Evolutionary conservation across 2,329 filamentous ascomycete genomes (phyloP), one percentile per base, ranked within the genome.

Genomic region (Scedosporium dehoogii): DNA sequence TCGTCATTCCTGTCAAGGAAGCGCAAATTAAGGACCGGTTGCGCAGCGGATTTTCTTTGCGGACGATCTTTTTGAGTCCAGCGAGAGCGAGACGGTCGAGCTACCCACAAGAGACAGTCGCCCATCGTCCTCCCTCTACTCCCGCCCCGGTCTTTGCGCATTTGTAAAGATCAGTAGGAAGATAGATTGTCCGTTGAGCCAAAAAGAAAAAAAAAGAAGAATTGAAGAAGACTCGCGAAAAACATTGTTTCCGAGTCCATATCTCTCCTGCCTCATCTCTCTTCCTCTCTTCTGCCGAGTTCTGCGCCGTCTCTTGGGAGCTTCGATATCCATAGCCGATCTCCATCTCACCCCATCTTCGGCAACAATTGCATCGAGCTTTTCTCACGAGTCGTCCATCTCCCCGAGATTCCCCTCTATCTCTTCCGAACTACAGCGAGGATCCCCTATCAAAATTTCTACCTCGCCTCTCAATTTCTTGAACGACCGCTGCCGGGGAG

Each of bases 401-500:
- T 25, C 4, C 23, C 48, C 4, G 21, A 53, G 21, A 48, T n/a
- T n/a, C 2, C 44, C 44, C 16, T 48, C 44, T 21, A 48, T 21
- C 44, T 48, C 44, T 48, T n/a, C 14, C 44, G 10, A n/a, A n/a
- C 16, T 5, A 48, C 3, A 7, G 16, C 44, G 16, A n/a, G 16
- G 44, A 48, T 48, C 18, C 12, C 7, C 12, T 21, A n/a, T 21
- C 16, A 21, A n/a, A 48, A 2, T 21, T 21, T 9, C 44, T n/a
- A 18, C 7, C 44, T 46, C 44, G 18, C 44, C 6, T n/a, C 44
- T 16, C 48, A 14, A 33, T 23, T n/a, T 14, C 55, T 56, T 61
- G 59, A 33, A 56, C 59, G 55, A 25, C 59, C 29, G 16, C 73
- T 77, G 76, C 79, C 80, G 91, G 91, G 90, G 92, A 96, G 89